A percentile compares a stretch with the other conserved stretches of the same genome.
phyloP scores from a whole-genome alignment of 2,329 filamentous ascomycete species.

The Myriosclerotinia duriaeana region DNA sequence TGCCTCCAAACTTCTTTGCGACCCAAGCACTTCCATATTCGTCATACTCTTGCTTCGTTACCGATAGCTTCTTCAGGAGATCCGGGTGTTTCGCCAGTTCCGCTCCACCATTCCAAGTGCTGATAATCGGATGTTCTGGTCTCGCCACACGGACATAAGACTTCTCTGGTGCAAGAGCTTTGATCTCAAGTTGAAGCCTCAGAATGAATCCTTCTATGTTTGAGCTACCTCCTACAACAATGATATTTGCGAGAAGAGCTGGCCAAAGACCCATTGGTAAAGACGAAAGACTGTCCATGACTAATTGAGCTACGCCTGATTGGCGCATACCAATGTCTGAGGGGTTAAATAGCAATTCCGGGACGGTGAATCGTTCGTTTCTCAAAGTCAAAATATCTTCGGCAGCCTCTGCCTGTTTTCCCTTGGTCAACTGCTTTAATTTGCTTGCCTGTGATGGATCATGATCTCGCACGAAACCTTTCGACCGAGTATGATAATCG shows the following conservation, averaged over 20 bases:
- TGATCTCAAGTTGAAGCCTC: conserved; percentile 72
- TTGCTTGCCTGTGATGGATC: conserved; percentile 64
- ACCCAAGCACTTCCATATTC: conserved; percentile 79
- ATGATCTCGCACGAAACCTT: conserved; percentile 74
- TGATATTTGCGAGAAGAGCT: conserved; percentile 78
- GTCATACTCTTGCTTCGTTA: conserved; percentile 89
- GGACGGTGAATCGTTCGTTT: conserved; percentile 88
- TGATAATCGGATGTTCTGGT: conserved; percentile 71
- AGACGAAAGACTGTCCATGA: conserved; percentile 72
- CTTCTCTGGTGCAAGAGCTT: conserved; percentile 70
- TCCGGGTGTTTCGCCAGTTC: conserved; percentile 69
- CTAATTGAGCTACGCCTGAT: conserved; percentile 76
- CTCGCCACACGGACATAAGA: conserved; percentile 73
- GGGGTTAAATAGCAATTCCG: conserved; percentile 86
- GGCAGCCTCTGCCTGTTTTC: conserved; percentile 47
- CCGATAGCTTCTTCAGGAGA: conserved; percentile 62
- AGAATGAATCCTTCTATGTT: conserved; percentile 78
- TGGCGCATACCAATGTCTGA: conserved; percentile 82
- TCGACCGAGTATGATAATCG: conserved; percentile 61
- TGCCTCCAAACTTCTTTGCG: conserved; percentile 65
- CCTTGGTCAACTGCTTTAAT: conserved; percentile 46
- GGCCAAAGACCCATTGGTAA: conserved; percentile 84
- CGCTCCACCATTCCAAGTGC: conserved; percentile 84
- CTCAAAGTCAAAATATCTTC: conserved; percentile 85
- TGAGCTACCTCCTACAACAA: conserved; percentile 85